These are phyloP conservation scores for Debaryomyces udenii DNA, from an alignment of 1,139 yeast species.

Conservation along the genomic window DNA sequence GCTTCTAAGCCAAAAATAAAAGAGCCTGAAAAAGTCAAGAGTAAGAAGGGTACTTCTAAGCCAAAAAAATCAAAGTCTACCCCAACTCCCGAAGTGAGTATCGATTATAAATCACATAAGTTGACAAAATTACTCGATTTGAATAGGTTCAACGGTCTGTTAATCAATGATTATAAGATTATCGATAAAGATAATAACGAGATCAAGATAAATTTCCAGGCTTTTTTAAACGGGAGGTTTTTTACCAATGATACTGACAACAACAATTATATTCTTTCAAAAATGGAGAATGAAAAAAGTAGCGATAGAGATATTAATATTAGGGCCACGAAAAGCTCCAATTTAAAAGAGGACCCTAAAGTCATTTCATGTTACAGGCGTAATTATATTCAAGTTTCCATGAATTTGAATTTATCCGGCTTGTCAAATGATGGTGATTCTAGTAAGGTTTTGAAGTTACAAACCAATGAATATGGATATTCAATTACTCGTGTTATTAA, in stretches of 20 bases:
- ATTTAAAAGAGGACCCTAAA: slow-evolving; percentile 30
- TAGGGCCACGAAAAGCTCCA: slow-evolving; percentile 2
- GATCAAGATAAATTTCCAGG: slow-evolving; percentile 32
- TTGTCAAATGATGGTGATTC: slow-evolving; percentile 22
- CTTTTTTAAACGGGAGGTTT: slow-evolving; percentile 47
- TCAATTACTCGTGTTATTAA: slow-evolving; percentile 39
- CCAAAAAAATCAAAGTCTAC: slow-evolving; percentile 20
- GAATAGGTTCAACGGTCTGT: slow-evolving; percentile 21
- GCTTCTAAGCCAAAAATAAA: not conserved
- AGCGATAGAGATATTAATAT: slow-evolving; percentile 9
- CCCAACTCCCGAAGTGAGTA: slow-evolving; percentile 16
- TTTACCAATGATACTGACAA: slow-evolving; percentile 49
- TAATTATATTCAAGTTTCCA: slow-evolving; percentile 43
- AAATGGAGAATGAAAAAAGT: slow-evolving; percentile 16
- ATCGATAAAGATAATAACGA: slow-evolving; percentile 35
- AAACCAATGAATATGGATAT: slow-evolving; percentile 41
- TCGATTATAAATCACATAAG: slow-evolving; percentile 34
- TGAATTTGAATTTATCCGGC: slow-evolving; percentile 40
- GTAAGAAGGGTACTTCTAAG: slow-evolving; percentile 14
- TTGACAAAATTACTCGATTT: slow-evolving; percentile 36
- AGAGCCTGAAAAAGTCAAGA: not conserved
- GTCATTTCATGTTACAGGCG: slow-evolving; percentile 51
- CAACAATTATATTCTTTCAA: slow-evolving; percentile 35
- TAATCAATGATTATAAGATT: slow-evolving; percentile 28
- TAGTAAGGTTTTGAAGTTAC: slow-evolving; percentile 34